Percentiles rank a stretch among this genome's conserved stretches.
phyloP scores from a whole-genome alignment of 768 basidiomycete genomes.

The Ramaria sp. region DNA sequence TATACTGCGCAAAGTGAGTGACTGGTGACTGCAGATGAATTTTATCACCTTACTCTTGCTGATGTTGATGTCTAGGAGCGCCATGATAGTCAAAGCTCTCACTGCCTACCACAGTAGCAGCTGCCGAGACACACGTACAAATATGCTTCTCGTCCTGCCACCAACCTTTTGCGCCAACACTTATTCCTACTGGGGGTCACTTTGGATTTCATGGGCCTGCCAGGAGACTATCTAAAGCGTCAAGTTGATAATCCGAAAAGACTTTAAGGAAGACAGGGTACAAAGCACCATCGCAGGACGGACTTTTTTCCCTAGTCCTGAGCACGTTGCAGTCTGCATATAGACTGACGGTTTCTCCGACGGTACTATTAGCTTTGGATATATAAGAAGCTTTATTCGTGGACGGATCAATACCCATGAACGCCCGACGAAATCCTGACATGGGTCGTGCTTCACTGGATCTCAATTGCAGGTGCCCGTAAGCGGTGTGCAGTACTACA shows the following conservation, averaged over 20 bases:
- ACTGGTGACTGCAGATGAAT: background rate
- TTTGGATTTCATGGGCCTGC: background rate
- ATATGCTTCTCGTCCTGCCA: background rate
- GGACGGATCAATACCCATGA: slow-evolving; percentile 46
- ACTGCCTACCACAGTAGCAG: background rate
- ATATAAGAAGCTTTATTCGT: slow-evolving; percentile 24
- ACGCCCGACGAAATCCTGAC: slow-evolving; percentile 50
- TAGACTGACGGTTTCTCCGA: slow-evolving; percentile 43
- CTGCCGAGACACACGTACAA: slow-evolving; percentile 1
- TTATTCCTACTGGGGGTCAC: slow-evolving; percentile 5
- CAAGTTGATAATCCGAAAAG: background rate
- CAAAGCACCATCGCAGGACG: background rate
- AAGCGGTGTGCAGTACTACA: slow-evolving; percentile 21
- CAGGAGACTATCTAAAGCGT: background rate
- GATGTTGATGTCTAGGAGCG: background rate
- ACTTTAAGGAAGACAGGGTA: background rate
- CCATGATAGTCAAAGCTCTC: background rate
- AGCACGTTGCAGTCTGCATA: slow-evolving; percentile 43
- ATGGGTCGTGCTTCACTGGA: slow-evolving; percentile 49
- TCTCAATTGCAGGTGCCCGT: slow-evolving; percentile 48
- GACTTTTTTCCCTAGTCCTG: slow-evolving; percentile 20
- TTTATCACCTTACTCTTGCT: background rate
- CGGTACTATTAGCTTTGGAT: slow-evolving; percentile 43
- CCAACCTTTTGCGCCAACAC: background rate
- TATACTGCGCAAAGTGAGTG: slow-evolving; percentile 19